Evolutionary conservation across 352 stramenopile genomes (phyloP).

Genomic region (Phytophthora agathidicida): DNA sequence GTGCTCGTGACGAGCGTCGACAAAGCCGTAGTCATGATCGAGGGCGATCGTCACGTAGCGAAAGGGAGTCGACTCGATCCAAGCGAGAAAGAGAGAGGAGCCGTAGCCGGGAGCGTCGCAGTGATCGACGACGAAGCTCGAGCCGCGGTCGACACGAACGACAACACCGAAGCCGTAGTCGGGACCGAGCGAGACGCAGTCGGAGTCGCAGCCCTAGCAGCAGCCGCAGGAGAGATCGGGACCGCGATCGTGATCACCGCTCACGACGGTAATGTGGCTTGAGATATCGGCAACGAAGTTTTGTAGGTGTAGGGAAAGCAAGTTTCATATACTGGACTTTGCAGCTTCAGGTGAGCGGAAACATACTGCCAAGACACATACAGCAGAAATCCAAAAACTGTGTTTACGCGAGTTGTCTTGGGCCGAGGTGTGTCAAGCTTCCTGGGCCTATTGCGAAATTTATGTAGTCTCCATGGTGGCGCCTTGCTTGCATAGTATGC

Average conservation of each 20-base stretch:
- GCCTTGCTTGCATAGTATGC: too few relatives aligned
- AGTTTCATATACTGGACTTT: too few relatives aligned
- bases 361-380: too few relatives aligned
- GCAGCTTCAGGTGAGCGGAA: too few relatives aligned
- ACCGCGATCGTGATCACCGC: constrained; percentile 3
- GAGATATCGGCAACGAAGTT: too few relatives aligned
- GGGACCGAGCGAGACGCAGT: constrained; percentile 9
- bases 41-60: constrained; percentile 3
- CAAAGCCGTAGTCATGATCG: constrained; percentile 31
- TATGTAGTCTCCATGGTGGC: too few relatives aligned
- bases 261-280: constrained; percentile 8
- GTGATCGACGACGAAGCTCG: constrained; percentile 11
- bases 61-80: constrained; percentile 18
- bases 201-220: constrained; percentile 21
- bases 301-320: too few relatives aligned
- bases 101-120: constrained; percentile 11
- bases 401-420: too few relatives aligned
- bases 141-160: constrained; percentile 21
- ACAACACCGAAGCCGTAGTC: constrained; percentile 20
- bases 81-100: constrained; percentile 14
- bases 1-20: constrained; percentile 10
- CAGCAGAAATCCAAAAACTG: too few relatives aligned
- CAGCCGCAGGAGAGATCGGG: constrained; percentile 7
- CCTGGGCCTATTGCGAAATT: too few relatives aligned
- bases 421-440: too few relatives aligned